A percentile compares a stretch with the other conserved stretches of the same genome.
Evolutionary conservation across 176 grass and related monocot genomes (phyloP).

Genomic region (Hyparrhenia diplandra): DNA sequence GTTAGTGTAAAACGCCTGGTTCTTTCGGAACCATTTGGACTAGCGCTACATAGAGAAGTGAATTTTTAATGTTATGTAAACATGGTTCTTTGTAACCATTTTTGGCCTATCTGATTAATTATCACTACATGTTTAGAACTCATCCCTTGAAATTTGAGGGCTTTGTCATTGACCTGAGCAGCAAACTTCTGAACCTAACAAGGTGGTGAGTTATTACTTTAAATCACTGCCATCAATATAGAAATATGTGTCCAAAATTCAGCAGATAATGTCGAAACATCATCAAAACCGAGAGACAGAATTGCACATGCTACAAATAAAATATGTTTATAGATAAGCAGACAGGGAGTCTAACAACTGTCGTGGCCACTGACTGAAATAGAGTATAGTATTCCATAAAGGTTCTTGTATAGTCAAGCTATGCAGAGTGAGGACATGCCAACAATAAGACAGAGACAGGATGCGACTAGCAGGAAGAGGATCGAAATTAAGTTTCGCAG

Average conservation of each 20-base stretch:
- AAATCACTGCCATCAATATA: neutral
- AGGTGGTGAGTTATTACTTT: conserved; percentile 17
- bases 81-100: conserved; percentile 28
- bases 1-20: too few species aligned
- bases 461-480: conserved; percentile 5
- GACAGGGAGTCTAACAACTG: conserved; percentile 36
- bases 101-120: conserved; percentile 30
- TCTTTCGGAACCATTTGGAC: too few species aligned
- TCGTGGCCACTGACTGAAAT: conserved; percentile 12
- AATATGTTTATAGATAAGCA: neutral
- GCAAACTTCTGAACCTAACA: conserved; percentile 6
- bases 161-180: conserved; percentile 17
- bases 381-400: conserved; percentile 15
- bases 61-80: conserved; percentile 1
- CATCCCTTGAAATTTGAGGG: conserved; percentile 3
- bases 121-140: neutral
- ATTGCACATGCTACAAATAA: conserved; percentile 23
- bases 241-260: neutral
- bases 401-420: conserved; percentile 10
- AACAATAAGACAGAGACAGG: neutral
- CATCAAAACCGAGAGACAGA: conserved; percentile 15
- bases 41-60: conserved; percentile 19
- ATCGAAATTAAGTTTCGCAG: neutral
- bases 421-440: neutral
- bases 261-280: neutral